These are phyloP conservation scores for Viola pubescens DNA, from an alignment of 441 rosid genomes.

Conservation along the genomic window DNA sequence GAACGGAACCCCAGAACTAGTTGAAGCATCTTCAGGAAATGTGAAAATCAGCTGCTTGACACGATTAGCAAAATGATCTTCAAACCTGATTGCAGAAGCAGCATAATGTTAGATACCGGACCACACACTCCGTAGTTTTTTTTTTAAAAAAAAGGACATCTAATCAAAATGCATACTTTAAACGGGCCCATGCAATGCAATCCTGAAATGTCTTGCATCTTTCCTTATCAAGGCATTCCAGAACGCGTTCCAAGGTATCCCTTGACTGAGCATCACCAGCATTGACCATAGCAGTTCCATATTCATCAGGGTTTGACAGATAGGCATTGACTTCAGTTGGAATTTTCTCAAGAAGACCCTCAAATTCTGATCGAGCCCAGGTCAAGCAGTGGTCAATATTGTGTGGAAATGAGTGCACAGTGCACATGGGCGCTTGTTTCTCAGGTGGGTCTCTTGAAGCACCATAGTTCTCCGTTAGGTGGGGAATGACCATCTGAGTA, in stretches of 20 bases:
- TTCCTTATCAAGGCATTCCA: conserved; percentile 80
- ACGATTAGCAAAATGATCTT: conserved; percentile 79
- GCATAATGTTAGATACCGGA: not conserved
- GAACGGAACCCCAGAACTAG: conserved; percentile 84
- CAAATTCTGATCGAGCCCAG: conserved; percentile 96
- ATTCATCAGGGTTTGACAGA: conserved; percentile 64
- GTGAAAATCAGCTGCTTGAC: conserved; percentile 77
- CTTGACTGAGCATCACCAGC: conserved; percentile 92
- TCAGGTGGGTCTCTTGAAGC: conserved; percentile 96
- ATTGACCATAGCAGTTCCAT: conserved; percentile 48
- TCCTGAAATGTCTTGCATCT: conserved; percentile 73
- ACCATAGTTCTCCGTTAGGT: conserved; percentile 87
- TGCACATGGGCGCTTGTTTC: conserved; percentile 97
- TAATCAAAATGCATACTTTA: conserved; percentile 37
- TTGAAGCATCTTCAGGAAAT: conserved; percentile 86
- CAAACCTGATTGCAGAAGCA: conserved; percentile 49
- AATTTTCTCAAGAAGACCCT: conserved; percentile 87
- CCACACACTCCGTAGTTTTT: not conserved
- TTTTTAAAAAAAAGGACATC: not conserved
- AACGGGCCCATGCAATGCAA: conserved; percentile 83
- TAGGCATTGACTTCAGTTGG: conserved; percentile 90
- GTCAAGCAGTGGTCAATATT: conserved; percentile 94
- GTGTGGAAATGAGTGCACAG: conserved; percentile 91
- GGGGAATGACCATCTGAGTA: conserved; percentile 92
- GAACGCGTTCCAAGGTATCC: conserved; percentile 68